A percentile compares a stretch with the other conserved stretches of the same genome.
Conservation (phyloP, 345 rosid species). For the Citrus medica region DNA sequence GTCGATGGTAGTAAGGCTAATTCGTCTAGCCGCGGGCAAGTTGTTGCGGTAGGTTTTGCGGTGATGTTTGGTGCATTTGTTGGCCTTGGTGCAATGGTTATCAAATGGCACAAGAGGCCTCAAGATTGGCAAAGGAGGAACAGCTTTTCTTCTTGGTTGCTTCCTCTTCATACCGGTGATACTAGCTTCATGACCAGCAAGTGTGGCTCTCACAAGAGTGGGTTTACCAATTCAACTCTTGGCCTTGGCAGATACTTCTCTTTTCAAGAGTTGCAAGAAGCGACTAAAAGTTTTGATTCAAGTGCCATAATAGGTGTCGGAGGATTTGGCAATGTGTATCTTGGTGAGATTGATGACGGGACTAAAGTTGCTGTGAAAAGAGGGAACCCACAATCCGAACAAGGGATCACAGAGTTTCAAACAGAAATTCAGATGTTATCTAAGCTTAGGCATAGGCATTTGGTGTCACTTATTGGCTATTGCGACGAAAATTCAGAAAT, state of each 20-base stretch:
- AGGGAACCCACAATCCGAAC: constrained; percentile 88
- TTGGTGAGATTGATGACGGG: constrained; percentile 59
- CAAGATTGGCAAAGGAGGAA: constrained; percentile 83
- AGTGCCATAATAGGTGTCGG: constrained; percentile 69
- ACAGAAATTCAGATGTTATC: constrained; percentile 89
- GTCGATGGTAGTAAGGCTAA: constrained; percentile 42
- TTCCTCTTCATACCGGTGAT: constrained; percentile 71
- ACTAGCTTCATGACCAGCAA: constrained; percentile 65
- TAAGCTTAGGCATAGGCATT: constrained; percentile 79
- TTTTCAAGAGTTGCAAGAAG: constrained; percentile 66
- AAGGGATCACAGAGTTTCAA: constrained; percentile 79
- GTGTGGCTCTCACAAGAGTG: constrained; percentile 56
- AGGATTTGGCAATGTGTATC: constrained; percentile 79
- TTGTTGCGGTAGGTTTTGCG: constrained; percentile 75
- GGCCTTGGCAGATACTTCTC: constrained; percentile 75
- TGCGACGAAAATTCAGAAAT: constrained; percentile 77
- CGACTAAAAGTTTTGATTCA: constrained; percentile 65
- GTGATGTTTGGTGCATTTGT: constrained; percentile 89
- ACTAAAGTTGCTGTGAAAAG: constrained; percentile 79
- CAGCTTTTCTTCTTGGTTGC: constrained; percentile 83
- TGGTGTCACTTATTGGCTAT: constrained; percentile 78
- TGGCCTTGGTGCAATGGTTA: constrained; percentile 82
- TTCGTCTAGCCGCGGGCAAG: constrained; percentile 37
- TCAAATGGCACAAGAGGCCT: constrained; percentile 76
- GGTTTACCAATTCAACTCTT: constrained; percentile 44